Percentiles rank a stretch among this genome's conserved stretches.
Conservation (phyloP, 2,329 filamentous ascomycete species). For the Aspergillus flavus region DNA sequence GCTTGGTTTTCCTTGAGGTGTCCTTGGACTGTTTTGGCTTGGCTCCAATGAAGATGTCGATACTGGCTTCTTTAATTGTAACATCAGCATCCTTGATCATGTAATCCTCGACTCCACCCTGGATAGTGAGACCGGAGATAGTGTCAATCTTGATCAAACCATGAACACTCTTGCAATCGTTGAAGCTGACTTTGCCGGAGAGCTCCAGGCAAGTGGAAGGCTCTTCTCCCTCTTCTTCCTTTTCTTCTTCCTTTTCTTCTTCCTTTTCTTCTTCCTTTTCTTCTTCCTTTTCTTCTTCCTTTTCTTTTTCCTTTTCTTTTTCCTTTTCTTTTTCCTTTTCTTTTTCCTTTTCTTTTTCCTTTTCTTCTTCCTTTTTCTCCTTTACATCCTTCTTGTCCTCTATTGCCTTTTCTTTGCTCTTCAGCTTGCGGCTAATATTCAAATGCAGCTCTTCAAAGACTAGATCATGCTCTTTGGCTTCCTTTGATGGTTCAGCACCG, state of each 20-base stretch:
- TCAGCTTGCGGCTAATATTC: not conserved
- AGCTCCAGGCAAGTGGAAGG: not conserved
- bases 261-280: too few species aligned
- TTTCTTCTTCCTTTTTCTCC: too few species aligned
- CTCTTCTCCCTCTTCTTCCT: not conserved
- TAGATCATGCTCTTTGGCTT: not conserved
- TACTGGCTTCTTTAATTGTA: not conserved
- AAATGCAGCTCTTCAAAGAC: not conserved
- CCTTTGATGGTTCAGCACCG: not conserved
- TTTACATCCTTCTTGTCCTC: not conserved
- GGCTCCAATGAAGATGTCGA: not conserved
- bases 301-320: too few species aligned
- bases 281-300: too few species aligned
- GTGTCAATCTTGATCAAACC: not conserved
- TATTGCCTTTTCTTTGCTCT: not conserved
- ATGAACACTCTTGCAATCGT: slow-evolving; percentile 1
- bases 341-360: too few species aligned
- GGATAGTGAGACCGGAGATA: not conserved
- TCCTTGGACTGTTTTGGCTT: not conserved
- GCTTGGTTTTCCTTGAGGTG: not conserved
- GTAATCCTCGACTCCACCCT: not conserved
- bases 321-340: too few species aligned
- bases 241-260: not conserved
- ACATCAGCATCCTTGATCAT: not conserved
- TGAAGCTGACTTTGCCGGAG: slow-evolving; percentile 3